phyloP scores from a whole-genome alignment of 2,329 filamentous ascomycete species.

The Aspergillus quadrilineatus region DNA sequence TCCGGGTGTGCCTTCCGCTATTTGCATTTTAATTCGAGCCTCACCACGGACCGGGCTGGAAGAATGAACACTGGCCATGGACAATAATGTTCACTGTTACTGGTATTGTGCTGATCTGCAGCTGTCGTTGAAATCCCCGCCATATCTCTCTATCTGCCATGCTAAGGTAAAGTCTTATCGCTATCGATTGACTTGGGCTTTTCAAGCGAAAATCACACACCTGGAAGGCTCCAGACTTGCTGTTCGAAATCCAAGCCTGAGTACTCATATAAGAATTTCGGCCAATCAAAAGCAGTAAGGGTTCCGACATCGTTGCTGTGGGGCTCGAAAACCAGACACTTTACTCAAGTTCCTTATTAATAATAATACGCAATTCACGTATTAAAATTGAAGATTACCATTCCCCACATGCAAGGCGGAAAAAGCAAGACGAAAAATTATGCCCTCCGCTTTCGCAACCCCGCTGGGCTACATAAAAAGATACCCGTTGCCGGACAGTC shows the following conservation, averaged over 20 bases:
- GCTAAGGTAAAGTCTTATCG: not conserved
- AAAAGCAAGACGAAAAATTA: slow-evolving; percentile 20
- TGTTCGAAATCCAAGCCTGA: not conserved
- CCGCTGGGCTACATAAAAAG: slow-evolving; percentile 26
- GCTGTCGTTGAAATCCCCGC: not conserved
- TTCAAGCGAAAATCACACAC: too few relatives aligned
- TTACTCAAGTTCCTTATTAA: slow-evolving; percentile 4
- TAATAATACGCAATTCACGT: not conserved
- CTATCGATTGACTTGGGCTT: too few relatives aligned
- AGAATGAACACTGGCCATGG: not conserved
- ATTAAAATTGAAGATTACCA: slow-evolving; percentile 15
- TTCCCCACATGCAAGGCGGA: slow-evolving; percentile 19
- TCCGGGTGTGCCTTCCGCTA: not conserved
- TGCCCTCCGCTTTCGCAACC: slow-evolving; percentile 31
- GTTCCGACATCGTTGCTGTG: slow-evolving; percentile 4
- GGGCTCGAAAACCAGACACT: not conserved
- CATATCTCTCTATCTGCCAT: not conserved
- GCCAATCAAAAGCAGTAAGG: not conserved
- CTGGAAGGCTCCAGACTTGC: too few relatives aligned
- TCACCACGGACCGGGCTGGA: slow-evolving; percentile 1
- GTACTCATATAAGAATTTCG: not conserved
- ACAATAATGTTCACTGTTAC: not conserved
- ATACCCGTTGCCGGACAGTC: slow-evolving; percentile 22
- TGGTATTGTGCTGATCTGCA: not conserved
- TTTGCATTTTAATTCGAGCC: not conserved